phyloP scores from a whole-genome alignment of 192 early-diverging fungal genomes.

The Umbelopsis sp. region DNA sequence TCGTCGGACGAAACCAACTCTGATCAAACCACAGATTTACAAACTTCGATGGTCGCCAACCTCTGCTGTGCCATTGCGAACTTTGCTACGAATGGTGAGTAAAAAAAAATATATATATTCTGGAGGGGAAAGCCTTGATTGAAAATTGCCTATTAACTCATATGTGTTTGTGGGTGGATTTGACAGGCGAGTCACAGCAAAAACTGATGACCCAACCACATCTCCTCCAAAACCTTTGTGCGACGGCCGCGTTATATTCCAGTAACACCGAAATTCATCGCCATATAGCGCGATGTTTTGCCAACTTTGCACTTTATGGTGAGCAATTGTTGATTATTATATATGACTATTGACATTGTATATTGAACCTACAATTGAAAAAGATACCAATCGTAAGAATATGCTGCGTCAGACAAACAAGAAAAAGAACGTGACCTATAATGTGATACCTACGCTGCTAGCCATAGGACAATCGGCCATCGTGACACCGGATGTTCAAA shows the following conservation, averaged over 20 bases:
- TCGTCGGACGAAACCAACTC: constrained; percentile 9
- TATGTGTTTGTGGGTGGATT: background rate
- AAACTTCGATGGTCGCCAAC: constrained; percentile 47
- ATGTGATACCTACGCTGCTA: constrained; percentile 33
- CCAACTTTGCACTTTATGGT: constrained; percentile 59
- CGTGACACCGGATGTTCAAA: constrained; percentile 48
- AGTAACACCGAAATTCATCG: constrained; percentile 53
- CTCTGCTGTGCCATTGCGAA: constrained; percentile 61
- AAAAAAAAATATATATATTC: background rate
- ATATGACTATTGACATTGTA: background rate
- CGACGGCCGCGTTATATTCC: constrained; percentile 40
- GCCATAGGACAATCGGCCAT: constrained; percentile 37
- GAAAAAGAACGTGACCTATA: constrained; percentile 18
- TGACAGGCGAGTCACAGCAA: constrained; percentile 43
- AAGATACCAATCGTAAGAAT: constrained; percentile 24
- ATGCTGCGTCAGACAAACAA: constrained; percentile 23
- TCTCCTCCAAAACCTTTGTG: constrained; percentile 45
- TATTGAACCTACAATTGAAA: constrained; percentile 4
- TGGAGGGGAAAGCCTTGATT: no score
- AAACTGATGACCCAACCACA: constrained; percentile 53
- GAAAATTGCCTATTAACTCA: no score
- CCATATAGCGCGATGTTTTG: constrained; percentile 55
- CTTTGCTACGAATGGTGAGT: constrained; percentile 53
- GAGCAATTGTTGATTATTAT: constrained; percentile 1
- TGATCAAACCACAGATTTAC: constrained; percentile 17